A percentile compares a stretch with the other conserved stretches of the same genome.
Evolutionary conservation across 176 grass and related monocot genomes (phyloP).

Genomic region (Triticum dicoccoides): DNA sequence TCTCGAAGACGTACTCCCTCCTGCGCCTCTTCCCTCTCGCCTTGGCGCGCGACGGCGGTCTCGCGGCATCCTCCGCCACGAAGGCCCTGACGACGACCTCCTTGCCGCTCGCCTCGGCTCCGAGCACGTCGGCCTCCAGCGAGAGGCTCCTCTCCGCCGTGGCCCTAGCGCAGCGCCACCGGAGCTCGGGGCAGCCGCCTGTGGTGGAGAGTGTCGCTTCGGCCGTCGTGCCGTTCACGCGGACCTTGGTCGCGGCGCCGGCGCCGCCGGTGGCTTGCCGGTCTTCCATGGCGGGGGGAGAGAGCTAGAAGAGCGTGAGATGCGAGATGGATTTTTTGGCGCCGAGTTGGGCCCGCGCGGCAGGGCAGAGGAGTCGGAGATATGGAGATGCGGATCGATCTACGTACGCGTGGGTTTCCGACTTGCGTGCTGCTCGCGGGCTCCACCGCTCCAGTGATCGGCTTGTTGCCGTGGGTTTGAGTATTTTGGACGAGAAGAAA

Average conservation of each 20-base stretch:
- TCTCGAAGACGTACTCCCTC: conserved; percentile 60
- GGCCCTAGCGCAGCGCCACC: conserved; percentile 23
- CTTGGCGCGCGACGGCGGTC: conserved; percentile 5
- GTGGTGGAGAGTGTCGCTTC: conserved; percentile 30
- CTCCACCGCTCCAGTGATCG: not conserved
- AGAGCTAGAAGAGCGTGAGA: not conserved
- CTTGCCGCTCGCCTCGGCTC: conserved; percentile 35
- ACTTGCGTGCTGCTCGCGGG: not conserved
- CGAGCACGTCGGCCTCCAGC: conserved; percentile 62
- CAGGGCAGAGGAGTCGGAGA: not conserved
- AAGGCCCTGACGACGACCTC: conserved; percentile 56
- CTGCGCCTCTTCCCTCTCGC: conserved; percentile 26
- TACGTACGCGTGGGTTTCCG: too few species aligned
- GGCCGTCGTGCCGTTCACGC: conserved; percentile 42
- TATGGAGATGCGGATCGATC: not conserved
- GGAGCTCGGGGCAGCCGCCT: conserved; percentile 26
- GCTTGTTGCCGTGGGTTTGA: too few species aligned
- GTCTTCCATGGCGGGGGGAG: conserved; percentile 3
- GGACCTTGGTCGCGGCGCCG: conserved; percentile 19
- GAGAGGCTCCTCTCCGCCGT: conserved; percentile 28
- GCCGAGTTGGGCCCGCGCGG: not conserved
- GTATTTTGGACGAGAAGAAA: too few species aligned
- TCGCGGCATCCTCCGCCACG: not conserved
- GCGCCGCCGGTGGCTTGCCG: not conserved
- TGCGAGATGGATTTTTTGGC: conserved; percentile 20